phyloP scores from a whole-genome alignment of 352 stramenopile species.

The Pythium aristosporum region DNA sequence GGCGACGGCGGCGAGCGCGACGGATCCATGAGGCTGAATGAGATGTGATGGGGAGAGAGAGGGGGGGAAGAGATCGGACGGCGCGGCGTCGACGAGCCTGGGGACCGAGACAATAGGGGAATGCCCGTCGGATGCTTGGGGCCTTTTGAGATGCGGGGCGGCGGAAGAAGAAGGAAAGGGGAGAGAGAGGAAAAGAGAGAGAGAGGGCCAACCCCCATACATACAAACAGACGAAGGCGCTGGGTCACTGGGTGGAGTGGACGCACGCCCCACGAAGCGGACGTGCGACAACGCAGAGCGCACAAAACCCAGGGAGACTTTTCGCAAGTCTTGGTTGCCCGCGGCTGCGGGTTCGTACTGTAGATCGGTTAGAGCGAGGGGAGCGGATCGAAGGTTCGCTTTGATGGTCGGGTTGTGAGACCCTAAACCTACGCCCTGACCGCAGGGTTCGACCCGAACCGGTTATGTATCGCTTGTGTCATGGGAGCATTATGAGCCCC shows the following conservation, averaged over 20 bases:
- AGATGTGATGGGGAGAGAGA: not conserved
- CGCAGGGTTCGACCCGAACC: constrained; percentile 16
- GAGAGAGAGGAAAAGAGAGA: constrained; percentile 5
- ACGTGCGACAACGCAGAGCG: constrained; percentile 8
- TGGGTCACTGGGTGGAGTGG: constrained; percentile 1
- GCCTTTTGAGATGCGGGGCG: not conserved
- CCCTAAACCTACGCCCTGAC: constrained; percentile 17
- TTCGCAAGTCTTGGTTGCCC: not conserved
- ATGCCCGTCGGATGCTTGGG: not conserved
- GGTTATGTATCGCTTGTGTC: constrained; percentile 19
- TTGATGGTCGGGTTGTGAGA: not conserved
- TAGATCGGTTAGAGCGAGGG: not conserved
- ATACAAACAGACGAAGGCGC: constrained; percentile 14
- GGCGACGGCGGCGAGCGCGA: constrained; percentile 19
- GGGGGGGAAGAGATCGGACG: not conserved
- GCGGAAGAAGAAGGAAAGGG: constrained; percentile 6
- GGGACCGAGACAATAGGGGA: constrained; percentile 3
- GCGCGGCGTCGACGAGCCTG: not conserved
- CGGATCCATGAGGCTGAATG: constrained; percentile 20
- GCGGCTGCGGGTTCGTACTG: not conserved
- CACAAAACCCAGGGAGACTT: constrained; percentile 11
- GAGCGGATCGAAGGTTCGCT: not conserved
- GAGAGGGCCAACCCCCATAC: not conserved
- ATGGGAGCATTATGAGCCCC: constrained; percentile 2
- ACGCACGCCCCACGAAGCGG: constrained; percentile 22